Base-by-base conservation (phyloP, 306 rosid species). In the Lagenaria siceraria region DNA sequence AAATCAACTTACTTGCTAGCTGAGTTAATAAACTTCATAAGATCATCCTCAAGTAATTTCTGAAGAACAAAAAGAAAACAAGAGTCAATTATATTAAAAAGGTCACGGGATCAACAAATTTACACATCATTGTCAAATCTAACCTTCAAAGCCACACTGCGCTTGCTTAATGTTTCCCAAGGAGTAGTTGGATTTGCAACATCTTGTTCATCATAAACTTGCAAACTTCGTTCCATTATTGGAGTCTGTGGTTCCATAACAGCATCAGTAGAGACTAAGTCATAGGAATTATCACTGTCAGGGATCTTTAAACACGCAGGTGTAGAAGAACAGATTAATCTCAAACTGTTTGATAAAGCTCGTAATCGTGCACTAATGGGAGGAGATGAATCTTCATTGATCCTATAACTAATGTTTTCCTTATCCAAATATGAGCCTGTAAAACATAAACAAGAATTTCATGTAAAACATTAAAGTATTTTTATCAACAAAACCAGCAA, bases 111-210 rank as follows among this genome's bases (percentile, higher is more conserved):
- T 66, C 10, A 27, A 33, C 29, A 48, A 62, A 29, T 19, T 61
- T 56, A 70, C 17, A 29, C 24, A 22, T 65, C 21, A 59, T 17
- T 29, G 70, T 52, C 61, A 40, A 54, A 74, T 65, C 84, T 77
- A 73, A 95, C 98, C 97, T 95, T 89, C 88, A 94, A 64, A 55
- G 87, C 93, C 62, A 92, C 75, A 74, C 81, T 81, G 64, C 80
- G 85, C 75, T 69, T 27, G 56, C 85, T 88, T 29, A 84, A 83
- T 22, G 86, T 74, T 81, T 84, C 87, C 97, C 96, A 95, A 29
- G 98, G 98, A 82, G 91, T 92, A 61, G 77, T 80, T 75, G 78
- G 18, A 73, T 84, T 80, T 64, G 76, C 53, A 60, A 51, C 78
- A 53, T 84, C 89, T 51, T 78, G 68, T 80, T 69, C 81, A 71